Percentiles rank a stretch among this genome's conserved stretches.
These are phyloP conservation scores for Diospyros lotus DNA, from an alignment of 148 eudicot genomes.

Conservation along the genomic window DNA sequence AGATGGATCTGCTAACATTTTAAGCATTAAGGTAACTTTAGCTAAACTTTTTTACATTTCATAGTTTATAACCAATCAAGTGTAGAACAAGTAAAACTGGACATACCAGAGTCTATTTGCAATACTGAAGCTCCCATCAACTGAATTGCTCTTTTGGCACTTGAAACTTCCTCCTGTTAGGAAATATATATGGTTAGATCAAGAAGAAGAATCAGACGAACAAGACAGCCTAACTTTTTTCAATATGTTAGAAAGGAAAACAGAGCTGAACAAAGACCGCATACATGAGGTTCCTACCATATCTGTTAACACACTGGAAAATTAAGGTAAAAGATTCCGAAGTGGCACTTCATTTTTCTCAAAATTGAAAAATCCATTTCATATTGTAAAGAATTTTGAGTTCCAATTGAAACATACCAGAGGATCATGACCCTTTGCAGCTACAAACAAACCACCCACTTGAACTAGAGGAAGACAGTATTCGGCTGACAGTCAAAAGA, in stretches of 20 bases:
- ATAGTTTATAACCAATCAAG: neutral
- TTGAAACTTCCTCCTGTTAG: conserved; percentile 64
- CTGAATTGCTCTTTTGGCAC: conserved; percentile 70
- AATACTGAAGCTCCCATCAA: conserved; percentile 83
- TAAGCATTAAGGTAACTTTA: neutral
- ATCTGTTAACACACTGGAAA: too few species aligned
- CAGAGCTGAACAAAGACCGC: too few species aligned
- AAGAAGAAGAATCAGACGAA: neutral
- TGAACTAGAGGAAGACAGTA: conserved; percentile 95
- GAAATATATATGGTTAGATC: conserved; percentile 1
- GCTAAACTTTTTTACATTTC: neutral
- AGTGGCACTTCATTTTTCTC: neutral
- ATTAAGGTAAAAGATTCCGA: neutral
- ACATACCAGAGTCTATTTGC: conserved; percentile 62
- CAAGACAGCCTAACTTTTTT: too few species aligned
- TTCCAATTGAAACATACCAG: conserved; percentile 38
- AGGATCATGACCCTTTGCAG: conserved; percentile 96
- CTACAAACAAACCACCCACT: conserved; percentile 86
- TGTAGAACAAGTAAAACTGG: neutral
- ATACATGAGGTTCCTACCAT: too few species aligned
- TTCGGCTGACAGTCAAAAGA: conserved; percentile 55
- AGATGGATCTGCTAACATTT: neutral
- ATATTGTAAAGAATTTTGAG: neutral
- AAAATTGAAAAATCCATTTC: neutral
- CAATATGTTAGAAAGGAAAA: neutral